Base-by-base conservation (phyloP, 805 yeast genomes). In the Brettanomyces sp. region DNA sequence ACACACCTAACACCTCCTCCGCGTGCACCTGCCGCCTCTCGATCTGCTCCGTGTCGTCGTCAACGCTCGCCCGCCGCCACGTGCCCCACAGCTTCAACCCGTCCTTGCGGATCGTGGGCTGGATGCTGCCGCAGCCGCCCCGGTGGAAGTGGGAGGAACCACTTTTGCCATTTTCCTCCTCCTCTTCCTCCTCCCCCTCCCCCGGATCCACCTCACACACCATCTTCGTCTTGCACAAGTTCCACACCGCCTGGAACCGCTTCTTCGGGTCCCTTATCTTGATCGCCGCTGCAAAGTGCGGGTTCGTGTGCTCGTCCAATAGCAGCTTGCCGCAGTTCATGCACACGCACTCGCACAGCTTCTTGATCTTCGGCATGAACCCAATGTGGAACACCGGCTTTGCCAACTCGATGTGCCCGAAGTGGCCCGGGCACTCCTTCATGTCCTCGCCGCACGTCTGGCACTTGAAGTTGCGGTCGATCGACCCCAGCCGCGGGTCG, bases 371-470 rank as follows among this genome's bases (percentile, higher is more conserved):
- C 42, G 95, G 78, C 58, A 93, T 80, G 66, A 88, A 93, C 41
- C 96, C 99, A 64, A 93, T 88, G 66, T 93, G 99, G 69, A 93
- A 93, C 36, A 93, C 99, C 12, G 99, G 99, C 64, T 91, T 93
- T 34, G 99, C 98, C 53, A 93, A 74, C 64, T 93, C 99, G 50
- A 93, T 93, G 62, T 93, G 99, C 55, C 99, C 99, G 68, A 93
- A 93, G 70, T 93, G 99, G 49, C 99, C 99, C 0, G 98, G 98
- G 68, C 99, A 93, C 65, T 93, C 98, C 49, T 91, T 87, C 97
- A 93, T 93, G 57, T 91, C 96, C 66, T 93, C 99, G 59, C 96
- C 95, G 75, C 99, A 93, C 23, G 99, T 93, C 73, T 91, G 98
- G 74, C 99, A 93, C 71, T 87, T 88, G 75, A 85, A 86, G 64